Evolutionary conservation across 805 yeast species (phyloP).

Genomic region (Priceomyces haplophilus): DNA sequence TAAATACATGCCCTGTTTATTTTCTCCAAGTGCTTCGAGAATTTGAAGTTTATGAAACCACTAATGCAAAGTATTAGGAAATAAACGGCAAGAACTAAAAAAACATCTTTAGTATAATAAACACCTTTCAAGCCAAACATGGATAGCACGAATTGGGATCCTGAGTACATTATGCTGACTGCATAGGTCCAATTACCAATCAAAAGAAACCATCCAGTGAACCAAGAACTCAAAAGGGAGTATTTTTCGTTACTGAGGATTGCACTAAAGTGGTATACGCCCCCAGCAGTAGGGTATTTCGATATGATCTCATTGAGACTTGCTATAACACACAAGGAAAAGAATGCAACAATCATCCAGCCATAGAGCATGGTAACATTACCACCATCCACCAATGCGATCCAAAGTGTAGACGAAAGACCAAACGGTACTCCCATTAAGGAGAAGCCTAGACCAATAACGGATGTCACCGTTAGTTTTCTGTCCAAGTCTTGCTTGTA

Average conservation of each 20-base stretch:
- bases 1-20: constrained; percentile 68
- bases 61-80: constrained; percentile 55
- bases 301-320: constrained; percentile 76
- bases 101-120: constrained; percentile 54
- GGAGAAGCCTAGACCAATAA: constrained; percentile 76
- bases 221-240: constrained; percentile 65
- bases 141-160: constrained; percentile 69
- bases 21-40: constrained; percentile 56
- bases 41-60: constrained; percentile 60
- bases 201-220: constrained; percentile 71
- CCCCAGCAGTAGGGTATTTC: constrained; percentile 74
- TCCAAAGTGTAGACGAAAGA: constrained; percentile 67
- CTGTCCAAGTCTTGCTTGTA: constrained; percentile 71
- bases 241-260: constrained; percentile 58
- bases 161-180: constrained; percentile 69
- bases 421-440: constrained; percentile 83
- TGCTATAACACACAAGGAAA: constrained; percentile 61
- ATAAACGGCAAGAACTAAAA: constrained; percentile 56
- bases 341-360: constrained; percentile 62
- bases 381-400: constrained; percentile 73
- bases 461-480: constrained; percentile 64
- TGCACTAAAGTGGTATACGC: constrained; percentile 75
- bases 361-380: constrained; percentile 75
- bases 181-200: constrained; percentile 79
- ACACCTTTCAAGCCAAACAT: constrained; percentile 60